Base-by-base conservation (phyloP, 257 asterid genomes). In the Thymus quinquecostatus region DNA sequence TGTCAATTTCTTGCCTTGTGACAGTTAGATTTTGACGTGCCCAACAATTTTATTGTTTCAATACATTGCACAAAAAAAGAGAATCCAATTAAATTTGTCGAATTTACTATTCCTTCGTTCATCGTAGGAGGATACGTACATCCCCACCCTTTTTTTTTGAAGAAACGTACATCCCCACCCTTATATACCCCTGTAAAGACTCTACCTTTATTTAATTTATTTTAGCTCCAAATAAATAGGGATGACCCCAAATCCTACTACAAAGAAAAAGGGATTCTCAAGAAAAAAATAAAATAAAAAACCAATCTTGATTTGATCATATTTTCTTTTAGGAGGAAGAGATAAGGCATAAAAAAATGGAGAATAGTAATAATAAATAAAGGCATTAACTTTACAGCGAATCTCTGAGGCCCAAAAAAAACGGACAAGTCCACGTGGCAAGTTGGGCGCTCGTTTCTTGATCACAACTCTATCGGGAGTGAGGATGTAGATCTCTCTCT, bases 361-460 rank as follows among this genome's bases (percentile, higher is more conserved):
- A 62, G 34, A 45, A 27, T 7, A 77, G 40, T 10, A 64, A 49
- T 30, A 49, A 34, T 27, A 28, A 54, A 61, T 44, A 72, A 60
- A 40, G 57, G 36, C 69, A 59, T 29, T 40, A 69, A 50, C 77
- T 63, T 64, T 70, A 47, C 74, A 64, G 71, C 69, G 66, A 68
- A 69, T 43, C 45, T 28, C 28, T 63, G 38, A 8, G 41, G 13
- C 49, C 36, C n/a, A 32, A 10, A 55, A 32, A 10, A 55, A 74
- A 49, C 12, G 74, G 38, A 38, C 3, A 66, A 59, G 11, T 58
- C 76, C 66, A 67, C 73, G 84, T 84, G 88, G 88, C 84, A 74
- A 81, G 69, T 76, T 76, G 79, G 58, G 14, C 36, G 54, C 51
- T 49, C 79, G 48, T 66, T 72, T 80, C 60, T 68, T 60, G 88